phyloP scores from a whole-genome alignment of 1,284 basidiomycete species.

The Singerocomus rubriflavus region DNA sequence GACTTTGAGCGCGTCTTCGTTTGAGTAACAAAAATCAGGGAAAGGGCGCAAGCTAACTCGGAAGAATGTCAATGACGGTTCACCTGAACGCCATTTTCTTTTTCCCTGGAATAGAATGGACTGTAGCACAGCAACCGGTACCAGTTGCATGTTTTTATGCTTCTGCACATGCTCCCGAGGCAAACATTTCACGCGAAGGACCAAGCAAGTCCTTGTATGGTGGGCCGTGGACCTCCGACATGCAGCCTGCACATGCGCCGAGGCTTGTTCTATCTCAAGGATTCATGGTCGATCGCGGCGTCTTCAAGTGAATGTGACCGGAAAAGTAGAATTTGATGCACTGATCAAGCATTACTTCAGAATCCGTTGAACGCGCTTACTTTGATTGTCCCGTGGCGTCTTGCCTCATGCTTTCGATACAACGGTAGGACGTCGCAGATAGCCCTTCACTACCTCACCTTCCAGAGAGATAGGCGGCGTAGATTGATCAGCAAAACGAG shows the following conservation, averaged over 20 bases:
- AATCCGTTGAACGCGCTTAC: background rate
- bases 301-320: slow-evolving; percentile 15
- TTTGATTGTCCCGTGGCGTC: background rate
- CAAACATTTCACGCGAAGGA: no score
- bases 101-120: no score
- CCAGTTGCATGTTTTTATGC: no score
- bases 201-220: no score
- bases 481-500: slow-evolving; percentile 10
- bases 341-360: slow-evolving; percentile 10
- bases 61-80: background rate
- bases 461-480: slow-evolving; percentile 3
- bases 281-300: slow-evolving; percentile 4
- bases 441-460: background rate
- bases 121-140: no score
- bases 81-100: no score
- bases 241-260: background rate
- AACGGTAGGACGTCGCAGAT: background rate
- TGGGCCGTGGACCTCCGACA: background rate
- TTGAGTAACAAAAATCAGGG: background rate
- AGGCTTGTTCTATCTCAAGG: background rate
- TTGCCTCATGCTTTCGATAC: background rate
- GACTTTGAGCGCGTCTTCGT: background rate
- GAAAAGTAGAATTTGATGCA: slow-evolving; percentile 8
- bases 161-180: no score
- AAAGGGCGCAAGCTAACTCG: no score